Conservation (phyloP, 495 filamentous ascomycete genomes). For the Amorphotheca resinae region DNA sequence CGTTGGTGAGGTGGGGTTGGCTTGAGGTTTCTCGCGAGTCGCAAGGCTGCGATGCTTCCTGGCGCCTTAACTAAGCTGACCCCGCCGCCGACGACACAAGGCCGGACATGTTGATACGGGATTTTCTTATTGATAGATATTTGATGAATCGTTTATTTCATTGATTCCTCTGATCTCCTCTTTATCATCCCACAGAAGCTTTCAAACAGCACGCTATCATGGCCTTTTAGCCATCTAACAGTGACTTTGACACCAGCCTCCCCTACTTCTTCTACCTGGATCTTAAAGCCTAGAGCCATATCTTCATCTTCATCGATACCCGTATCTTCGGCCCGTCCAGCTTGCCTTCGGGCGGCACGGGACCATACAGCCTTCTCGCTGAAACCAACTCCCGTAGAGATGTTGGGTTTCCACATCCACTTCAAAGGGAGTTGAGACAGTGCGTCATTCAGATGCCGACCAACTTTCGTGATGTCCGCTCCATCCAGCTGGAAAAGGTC, state of each 20-base stretch:
- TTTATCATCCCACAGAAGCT: slow-evolving; percentile 78
- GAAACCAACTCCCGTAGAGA: slow-evolving; percentile 37
- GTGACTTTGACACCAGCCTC: slow-evolving; percentile 22
- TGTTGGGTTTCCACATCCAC: slow-evolving; percentile 37
- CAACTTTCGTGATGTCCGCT: slow-evolving; percentile 4
- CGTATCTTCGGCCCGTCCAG: slow-evolving; percentile 10
- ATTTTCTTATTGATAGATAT: no score
- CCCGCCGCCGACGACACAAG: no score
- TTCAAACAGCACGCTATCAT: slow-evolving; percentile 67
- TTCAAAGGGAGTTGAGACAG: slow-evolving; percentile 34
- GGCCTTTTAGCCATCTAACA: slow-evolving; percentile 66
- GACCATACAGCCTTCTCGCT: slow-evolving; percentile 61
- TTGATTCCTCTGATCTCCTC: slow-evolving; percentile 12
- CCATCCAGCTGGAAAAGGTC: slow-evolving; percentile 9
- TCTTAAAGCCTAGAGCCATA: slow-evolving; percentile 34
- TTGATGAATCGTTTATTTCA: background rate
- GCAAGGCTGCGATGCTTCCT: no score
- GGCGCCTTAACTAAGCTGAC: no score
- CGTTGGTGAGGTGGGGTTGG: no score
- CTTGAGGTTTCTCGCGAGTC: no score
- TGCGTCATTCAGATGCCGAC: slow-evolving; percentile 27
- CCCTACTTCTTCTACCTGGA: slow-evolving; percentile 16
- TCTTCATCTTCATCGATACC: slow-evolving; percentile 20
- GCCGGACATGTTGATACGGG: no score
- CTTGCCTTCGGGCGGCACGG: slow-evolving; percentile 45